Conservation (phyloP, 2,329 filamentous ascomycete species). For the Dissoconium aciculare region DNA sequence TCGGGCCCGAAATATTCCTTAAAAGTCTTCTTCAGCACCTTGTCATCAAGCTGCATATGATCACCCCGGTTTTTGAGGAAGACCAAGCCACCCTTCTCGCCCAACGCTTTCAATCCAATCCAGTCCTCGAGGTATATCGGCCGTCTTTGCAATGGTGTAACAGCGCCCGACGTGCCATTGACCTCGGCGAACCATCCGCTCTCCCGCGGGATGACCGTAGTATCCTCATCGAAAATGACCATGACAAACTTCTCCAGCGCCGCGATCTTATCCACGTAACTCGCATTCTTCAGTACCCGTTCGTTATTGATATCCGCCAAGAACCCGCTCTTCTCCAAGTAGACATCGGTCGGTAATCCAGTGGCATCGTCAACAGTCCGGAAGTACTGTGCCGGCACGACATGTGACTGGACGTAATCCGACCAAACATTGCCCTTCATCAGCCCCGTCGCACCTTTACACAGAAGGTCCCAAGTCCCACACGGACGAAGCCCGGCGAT, state of each 20-base stretch:
- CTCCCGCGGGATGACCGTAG: slow-evolving; percentile 77
- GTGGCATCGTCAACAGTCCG: slow-evolving; percentile 49
- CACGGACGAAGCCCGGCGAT: slow-evolving; percentile 74
- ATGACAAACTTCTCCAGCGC: slow-evolving; percentile 65
- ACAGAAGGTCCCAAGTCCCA: slow-evolving; percentile 57
- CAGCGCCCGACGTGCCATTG: slow-evolving; percentile 47
- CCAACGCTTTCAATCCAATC: slow-evolving; percentile 68
- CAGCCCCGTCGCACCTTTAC: slow-evolving; percentile 62
- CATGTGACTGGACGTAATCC: slow-evolving; percentile 55
- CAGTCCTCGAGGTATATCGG: slow-evolving; percentile 79
- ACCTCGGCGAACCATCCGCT: slow-evolving; percentile 82
- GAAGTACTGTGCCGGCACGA: slow-evolving; percentile 94
- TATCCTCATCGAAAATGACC: slow-evolving; percentile 79
- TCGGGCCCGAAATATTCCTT: slow-evolving; percentile 46
- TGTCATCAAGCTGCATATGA: slow-evolving; percentile 67
- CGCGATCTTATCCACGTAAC: slow-evolving; percentile 57
- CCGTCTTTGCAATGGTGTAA: slow-evolving; percentile 51
- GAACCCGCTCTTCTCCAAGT: slow-evolving; percentile 71
- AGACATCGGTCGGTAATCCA: slow-evolving; percentile 42
- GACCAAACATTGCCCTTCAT: slow-evolving; percentile 72
- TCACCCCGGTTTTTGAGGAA: slow-evolving; percentile 60
- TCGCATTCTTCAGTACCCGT: slow-evolving; percentile 52
- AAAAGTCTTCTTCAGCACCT: slow-evolving; percentile 52
- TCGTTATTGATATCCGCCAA: slow-evolving; percentile 96
- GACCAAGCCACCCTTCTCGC: slow-evolving; percentile 61